Base-by-base conservation (phyloP, 805 yeast genomes). In the Teunomyces tritomae region DNA sequence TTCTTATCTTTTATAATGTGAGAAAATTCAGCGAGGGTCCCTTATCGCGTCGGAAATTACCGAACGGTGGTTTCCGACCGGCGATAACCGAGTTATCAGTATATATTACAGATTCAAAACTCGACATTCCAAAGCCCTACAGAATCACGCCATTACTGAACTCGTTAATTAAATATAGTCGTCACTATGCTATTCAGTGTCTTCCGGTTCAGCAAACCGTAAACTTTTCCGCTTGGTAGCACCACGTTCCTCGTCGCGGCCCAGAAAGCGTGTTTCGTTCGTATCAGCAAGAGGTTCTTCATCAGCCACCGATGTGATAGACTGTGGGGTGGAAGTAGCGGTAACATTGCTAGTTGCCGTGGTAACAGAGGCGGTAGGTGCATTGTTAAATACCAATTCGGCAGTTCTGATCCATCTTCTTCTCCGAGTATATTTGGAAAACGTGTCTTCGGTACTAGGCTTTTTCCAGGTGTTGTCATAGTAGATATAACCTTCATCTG, bases 391-490 rank as follows among this genome's bases (percentile, higher is more conserved):
- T 4, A 87, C 84, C 55, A 90, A 74, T 64, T 89, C 96, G 0
- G 99, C 99, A 1, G 96, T 89, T 54, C 99, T 80, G 11, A 92
- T 80, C 99, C 99, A 92, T 62, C 97, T 78, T 71, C 99, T 81
- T 62, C 97, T 80, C 65, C 99, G 80, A 4, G 98, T 92, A 62
- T 90, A 92, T 64, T 89, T 90, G 20, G 94, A 82, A 67, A 83
- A 91, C 3, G 94, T 78, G 62, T 91, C 96, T 47, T 88, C 96
- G 0, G 94, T 82, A 1, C 90, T 72, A 13, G 98, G 96, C 55
- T 82, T 83, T 57, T 87, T 88, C 99, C 99, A 92, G 3, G 96
- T 85, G 62, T 90, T 94, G 64, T 92, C 98, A 58, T 81, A 89
- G 66, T 85, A 92, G 43, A 92, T 81, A 67, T 77, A 92, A 0